Percentiles rank a stretch among this genome's conserved stretches.
Conservation (phyloP, 2,329 filamentous ascomycete genomes). For the Arthrobotrys entomopaga region DNA sequence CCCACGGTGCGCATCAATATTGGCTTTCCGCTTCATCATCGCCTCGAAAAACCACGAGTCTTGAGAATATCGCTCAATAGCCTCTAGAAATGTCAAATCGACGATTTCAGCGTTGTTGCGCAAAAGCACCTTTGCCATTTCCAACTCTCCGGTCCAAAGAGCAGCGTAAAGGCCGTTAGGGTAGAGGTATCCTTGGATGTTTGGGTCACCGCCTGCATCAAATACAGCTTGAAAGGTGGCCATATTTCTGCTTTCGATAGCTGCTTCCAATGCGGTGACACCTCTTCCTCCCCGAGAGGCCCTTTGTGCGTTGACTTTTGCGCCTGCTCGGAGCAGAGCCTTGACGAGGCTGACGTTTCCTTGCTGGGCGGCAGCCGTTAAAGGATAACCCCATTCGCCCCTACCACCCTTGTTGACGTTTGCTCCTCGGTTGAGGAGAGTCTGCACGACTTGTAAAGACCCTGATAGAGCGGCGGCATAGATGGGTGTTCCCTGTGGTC, state of each 20-base stretch:
- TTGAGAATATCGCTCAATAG: constrained; percentile 17
- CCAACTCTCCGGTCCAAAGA: constrained; percentile 20
- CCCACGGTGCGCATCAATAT: constrained; percentile 24
- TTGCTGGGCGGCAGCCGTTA: constrained; percentile 16
- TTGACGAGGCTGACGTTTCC: constrained; percentile 27
- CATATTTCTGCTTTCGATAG: constrained; percentile 26
- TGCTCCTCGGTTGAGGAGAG: constrained; percentile 23
- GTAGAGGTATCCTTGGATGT: constrained; percentile 13
- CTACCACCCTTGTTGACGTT: constrained; percentile 33
- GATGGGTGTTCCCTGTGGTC: constrained; percentile 14
- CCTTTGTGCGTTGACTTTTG: constrained; percentile 23
- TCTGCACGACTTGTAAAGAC: constrained; percentile 22
- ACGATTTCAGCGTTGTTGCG: constrained; percentile 15
- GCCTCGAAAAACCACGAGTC: constrained; percentile 35
- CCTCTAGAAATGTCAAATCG: constrained; percentile 28
- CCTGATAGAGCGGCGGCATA: constrained; percentile 24
- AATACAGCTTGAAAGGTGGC: constrained; percentile 23
- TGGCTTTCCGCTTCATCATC: constrained; percentile 18
- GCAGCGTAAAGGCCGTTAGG: constrained; percentile 22
- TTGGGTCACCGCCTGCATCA: constrained; percentile 20
- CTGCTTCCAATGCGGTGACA: constrained; percentile 22
- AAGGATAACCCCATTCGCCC: constrained; percentile 23
- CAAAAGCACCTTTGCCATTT: constrained; percentile 37
- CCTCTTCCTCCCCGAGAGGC: background rate
- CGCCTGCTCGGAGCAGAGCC: constrained; percentile 18